Evolutionary conservation across 176 grass and related monocot species (phyloP).

Genomic region (maize (Zea mays)): Zm-B73-REFERENCE-NAM-5.0 NC_050098.1:226919001-226919500

Average conservation of each 20-base stretch:
- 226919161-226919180: neutral
- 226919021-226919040: neutral
- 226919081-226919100: neutral
- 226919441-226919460: slow-evolving; percentile 47
- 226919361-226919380: slow-evolving; percentile 18
- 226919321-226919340: slow-evolving; percentile 78
- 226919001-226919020: neutral
- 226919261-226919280: slow-evolving; percentile 73
- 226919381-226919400: neutral
- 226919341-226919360: neutral
- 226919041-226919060: neutral
- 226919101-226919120: neutral
- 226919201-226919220: neutral
- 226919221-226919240: neutral
- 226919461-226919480: slow-evolving; percentile 78
- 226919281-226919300: slow-evolving; percentile 70
- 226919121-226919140: neutral
- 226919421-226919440: neutral
- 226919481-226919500: slow-evolving; percentile 78
- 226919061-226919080: neutral
- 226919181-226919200: neutral
- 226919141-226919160: neutral
- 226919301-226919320: slow-evolving; percentile 79
- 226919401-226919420: neutral
- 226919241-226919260: slow-evolving; percentile 7